Evolutionary conservation across 2,329 filamentous ascomycete genomes (phyloP).

Genomic region (Penicillium corylophilum): DNA sequence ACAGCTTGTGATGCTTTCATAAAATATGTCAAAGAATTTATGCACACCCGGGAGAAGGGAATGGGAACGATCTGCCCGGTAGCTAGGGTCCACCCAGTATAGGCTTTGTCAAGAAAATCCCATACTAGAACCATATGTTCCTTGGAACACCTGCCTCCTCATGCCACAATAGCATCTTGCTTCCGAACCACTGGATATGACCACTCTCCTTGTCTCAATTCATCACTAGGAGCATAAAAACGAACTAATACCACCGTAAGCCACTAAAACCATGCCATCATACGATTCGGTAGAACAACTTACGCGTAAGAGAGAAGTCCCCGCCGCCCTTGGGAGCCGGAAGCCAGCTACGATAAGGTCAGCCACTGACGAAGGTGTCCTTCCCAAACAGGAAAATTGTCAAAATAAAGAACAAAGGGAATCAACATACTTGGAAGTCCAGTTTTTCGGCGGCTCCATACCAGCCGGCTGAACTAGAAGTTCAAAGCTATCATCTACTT

Average conservation of each 20-base stretch:
- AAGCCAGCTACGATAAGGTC: neutral
- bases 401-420: neutral
- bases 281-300: neutral
- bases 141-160: too few relatives aligned
- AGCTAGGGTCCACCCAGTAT: too few relatives aligned
- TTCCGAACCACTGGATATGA: neutral
- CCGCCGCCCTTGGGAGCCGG: neutral
- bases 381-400: neutral
- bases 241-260: neutral
- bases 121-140: too few relatives aligned
- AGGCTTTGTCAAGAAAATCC: too few relatives aligned
- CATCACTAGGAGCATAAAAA: neutral
- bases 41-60: too few relatives aligned
- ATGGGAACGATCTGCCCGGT: too few relatives aligned
- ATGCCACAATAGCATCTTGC: neutral
- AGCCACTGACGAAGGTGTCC: conserved; percentile 5
- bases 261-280: neutral
- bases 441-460: neutral
- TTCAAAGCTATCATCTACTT: neutral
- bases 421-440: neutral
- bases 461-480: neutral
- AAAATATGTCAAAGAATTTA: too few relatives aligned
- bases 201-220: neutral
- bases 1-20: too few relatives aligned
- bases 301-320: neutral